phyloP scores from a whole-genome alignment of 2,329 filamentous ascomycete species.

The Claviceps pazoutovae region DNA sequence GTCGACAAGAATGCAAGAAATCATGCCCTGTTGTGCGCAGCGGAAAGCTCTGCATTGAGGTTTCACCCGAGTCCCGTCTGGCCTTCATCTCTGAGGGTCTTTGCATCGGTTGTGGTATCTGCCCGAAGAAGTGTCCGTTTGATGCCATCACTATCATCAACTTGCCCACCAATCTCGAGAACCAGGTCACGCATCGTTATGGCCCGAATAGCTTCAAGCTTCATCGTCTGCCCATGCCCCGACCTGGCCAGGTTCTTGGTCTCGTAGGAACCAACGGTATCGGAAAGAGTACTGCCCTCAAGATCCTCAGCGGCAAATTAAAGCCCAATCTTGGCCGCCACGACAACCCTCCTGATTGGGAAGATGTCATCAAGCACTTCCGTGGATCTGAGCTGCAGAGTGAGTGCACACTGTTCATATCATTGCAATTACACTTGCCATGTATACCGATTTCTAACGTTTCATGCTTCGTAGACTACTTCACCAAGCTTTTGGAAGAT shows the following conservation, averaged over 20 bases:
- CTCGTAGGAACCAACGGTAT: slow-evolving; percentile 99
- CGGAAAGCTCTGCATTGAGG: slow-evolving; percentile 96
- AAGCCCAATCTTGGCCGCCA: slow-evolving; percentile 94
- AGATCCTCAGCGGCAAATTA: slow-evolving; percentile 95
- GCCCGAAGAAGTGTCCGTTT: slow-evolving; percentile 98
- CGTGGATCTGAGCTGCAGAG: slow-evolving; percentile 94
- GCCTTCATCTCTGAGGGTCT: slow-evolving; percentile 95
- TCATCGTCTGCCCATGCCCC: slow-evolving; percentile 87
- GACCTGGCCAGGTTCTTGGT: slow-evolving; percentile 88
- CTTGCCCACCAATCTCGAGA: slow-evolving; percentile 96
- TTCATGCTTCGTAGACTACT: slow-evolving; percentile 52
- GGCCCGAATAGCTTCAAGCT: slow-evolving; percentile 99
- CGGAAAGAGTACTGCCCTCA: slow-evolving; percentile 98
- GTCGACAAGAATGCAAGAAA: slow-evolving; percentile 97
- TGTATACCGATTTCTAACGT: too few relatives aligned
- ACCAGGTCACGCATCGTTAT: slow-evolving; percentile 94
- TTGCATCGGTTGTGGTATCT: slow-evolving; percentile 98
- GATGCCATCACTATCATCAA: slow-evolving; percentile 99
- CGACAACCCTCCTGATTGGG: slow-evolving; percentile 97
- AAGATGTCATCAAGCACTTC: slow-evolving; percentile 97
- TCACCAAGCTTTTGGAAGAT: slow-evolving; percentile 95
- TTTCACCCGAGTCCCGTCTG: slow-evolving; percentile 74
- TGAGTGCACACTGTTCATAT: slow-evolving; percentile 29
- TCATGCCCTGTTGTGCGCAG: slow-evolving; percentile 94
- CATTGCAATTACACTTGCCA: too few relatives aligned